Evolutionary conservation across 108 stramenopile genomes (phyloP).

Genomic region (Cyclotella atomus): DNA sequence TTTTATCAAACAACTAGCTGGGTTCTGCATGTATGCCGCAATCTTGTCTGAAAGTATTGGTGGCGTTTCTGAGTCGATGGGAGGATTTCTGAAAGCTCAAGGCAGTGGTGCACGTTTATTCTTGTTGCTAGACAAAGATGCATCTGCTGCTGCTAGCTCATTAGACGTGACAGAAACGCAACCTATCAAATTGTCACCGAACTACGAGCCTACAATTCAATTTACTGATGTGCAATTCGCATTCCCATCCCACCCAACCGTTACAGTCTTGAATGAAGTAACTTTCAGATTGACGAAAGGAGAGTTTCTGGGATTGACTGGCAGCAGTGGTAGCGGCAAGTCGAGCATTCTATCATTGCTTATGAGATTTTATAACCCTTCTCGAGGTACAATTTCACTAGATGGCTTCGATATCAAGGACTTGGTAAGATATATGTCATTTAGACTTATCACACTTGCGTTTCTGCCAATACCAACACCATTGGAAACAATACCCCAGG

Average conservation of each 20-base stretch:
- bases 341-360: slow-evolving; percentile 65
- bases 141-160: neutral
- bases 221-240: slow-evolving; percentile 80
- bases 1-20: slow-evolving; percentile 10
- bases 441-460: too few relatives aligned
- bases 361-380: slow-evolving; percentile 78
- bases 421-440: slow-evolving; percentile 10
- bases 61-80: slow-evolving; percentile 31
- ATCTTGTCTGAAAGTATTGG: slow-evolving; percentile 37
- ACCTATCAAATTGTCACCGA: slow-evolving; percentile 16
- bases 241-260: slow-evolving; percentile 84
- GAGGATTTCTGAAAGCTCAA: slow-evolving; percentile 45
- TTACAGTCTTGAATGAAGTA: slow-evolving; percentile 57
- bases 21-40: slow-evolving; percentile 50
- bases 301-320: slow-evolving; percentile 68
- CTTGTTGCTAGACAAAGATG: slow-evolving; percentile 27
- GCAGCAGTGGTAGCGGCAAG: slow-evolving; percentile 77
- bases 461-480: neutral
- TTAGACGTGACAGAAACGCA: neutral
- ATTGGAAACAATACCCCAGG: neutral
- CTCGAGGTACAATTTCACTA: slow-evolving; percentile 55
- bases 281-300: slow-evolving; percentile 42
- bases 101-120: slow-evolving; percentile 49
- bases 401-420: slow-evolving; percentile 69
- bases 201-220: slow-evolving; percentile 30